Percentiles rank a stretch among this genome's conserved stretches.
phyloP scores from a whole-genome alignment of 345 rosid species.

The Xanthoceras sorbifolium region DNA sequence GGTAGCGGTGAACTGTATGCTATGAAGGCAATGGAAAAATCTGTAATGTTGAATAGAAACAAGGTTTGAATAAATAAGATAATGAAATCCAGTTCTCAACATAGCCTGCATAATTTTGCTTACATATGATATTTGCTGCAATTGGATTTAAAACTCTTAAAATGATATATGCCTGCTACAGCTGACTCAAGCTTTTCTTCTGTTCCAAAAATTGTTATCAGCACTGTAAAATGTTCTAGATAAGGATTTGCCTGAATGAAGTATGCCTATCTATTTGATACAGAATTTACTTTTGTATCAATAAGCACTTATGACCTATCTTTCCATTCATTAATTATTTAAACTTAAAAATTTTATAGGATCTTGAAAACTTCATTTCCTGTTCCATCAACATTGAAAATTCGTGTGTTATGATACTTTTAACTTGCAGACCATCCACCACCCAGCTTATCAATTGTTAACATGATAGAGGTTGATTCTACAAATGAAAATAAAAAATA shows the following conservation, averaged over 20 bases:
- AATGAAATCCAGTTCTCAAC: background rate
- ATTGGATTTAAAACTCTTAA: background rate
- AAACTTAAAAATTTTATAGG: too few species aligned
- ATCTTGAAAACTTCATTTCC: too few species aligned
- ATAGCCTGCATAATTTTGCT: background rate
- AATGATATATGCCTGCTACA: background rate
- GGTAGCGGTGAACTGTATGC: constrained; percentile 78
- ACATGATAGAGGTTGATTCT: background rate
- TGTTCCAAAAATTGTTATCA: background rate
- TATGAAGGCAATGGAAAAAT: constrained; percentile 98
- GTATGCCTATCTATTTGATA: background rate
- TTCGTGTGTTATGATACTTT: background rate
- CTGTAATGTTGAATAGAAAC: constrained; percentile 82
- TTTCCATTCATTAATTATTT: too few species aligned
- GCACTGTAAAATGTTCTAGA: background rate
- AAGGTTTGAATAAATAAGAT: constrained; percentile 49
- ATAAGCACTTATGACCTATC: background rate
- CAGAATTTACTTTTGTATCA: background rate
- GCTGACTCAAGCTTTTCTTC: background rate
- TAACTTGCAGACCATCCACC: background rate
- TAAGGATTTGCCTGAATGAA: background rate
- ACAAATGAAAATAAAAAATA: too few species aligned
- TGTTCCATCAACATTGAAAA: too few species aligned
- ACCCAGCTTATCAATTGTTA: background rate
- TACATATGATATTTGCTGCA: background rate